phyloP scores from a whole-genome alignment of 352 stramenopile species.

The Phytophthora ohioensis region DNA sequence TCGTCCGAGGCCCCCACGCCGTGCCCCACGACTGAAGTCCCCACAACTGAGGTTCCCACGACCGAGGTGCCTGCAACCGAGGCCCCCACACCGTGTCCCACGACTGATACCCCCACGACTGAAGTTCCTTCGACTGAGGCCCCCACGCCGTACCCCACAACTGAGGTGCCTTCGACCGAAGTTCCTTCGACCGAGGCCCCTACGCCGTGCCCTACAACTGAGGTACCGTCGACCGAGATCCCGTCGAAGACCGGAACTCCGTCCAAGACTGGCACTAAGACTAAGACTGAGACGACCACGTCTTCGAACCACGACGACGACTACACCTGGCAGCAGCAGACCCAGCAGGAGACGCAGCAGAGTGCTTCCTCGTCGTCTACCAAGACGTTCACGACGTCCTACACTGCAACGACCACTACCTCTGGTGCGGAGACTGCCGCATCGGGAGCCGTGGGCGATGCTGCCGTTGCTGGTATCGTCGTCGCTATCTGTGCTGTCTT shows the following conservation, averaged over 20 bases:
- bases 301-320: slow-evolving; percentile 29
- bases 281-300: slow-evolving; percentile 25
- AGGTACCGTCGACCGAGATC: slow-evolving; percentile 10
- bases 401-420: slow-evolving; percentile 18
- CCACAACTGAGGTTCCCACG: slow-evolving; percentile 13
- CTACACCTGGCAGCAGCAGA: slow-evolving; percentile 28
- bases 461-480: slow-evolving; percentile 17
- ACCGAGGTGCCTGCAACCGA: slow-evolving; percentile 1
- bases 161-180: slow-evolving; percentile 18
- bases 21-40: slow-evolving; percentile 20
- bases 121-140: too few relatives aligned
- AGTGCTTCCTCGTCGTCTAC: slow-evolving; percentile 26
- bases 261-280: slow-evolving; percentile 9
- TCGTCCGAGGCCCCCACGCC: too few relatives aligned
- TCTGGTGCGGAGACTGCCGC: neutral
- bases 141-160: neutral
- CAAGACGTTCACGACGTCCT: slow-evolving; percentile 37
- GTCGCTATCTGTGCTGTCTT: slow-evolving; percentile 41
- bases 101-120: too few relatives aligned
- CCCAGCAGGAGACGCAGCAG: slow-evolving; percentile 27
- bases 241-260: slow-evolving; percentile 18
- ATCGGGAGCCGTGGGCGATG: neutral
- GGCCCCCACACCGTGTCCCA: slow-evolving; percentile 3
- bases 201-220: slow-evolving; percentile 28
- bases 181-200: slow-evolving; percentile 9